phyloP scores from a whole-genome alignment of 2,329 filamentous ascomycete genomes.

The Pseudodiploospora longispora region DNA sequence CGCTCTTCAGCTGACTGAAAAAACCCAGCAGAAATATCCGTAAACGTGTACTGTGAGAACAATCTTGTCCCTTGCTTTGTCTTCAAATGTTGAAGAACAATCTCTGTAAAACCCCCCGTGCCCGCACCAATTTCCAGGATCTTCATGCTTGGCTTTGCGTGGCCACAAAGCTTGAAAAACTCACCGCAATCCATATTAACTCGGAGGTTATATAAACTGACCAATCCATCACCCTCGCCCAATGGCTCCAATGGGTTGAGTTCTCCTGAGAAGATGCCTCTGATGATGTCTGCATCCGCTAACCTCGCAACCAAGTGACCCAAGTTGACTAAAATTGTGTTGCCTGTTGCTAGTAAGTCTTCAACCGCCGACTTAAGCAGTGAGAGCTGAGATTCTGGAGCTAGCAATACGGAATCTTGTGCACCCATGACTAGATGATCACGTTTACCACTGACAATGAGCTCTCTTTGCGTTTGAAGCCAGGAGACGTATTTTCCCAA shows the following conservation, averaged over 20 bases:
- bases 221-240: not conserved
- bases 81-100: slow-evolving; percentile 12
- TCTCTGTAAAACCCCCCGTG: slow-evolving; percentile 22
- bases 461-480: slow-evolving; percentile 1
- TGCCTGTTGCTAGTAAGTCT: not conserved
- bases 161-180: slow-evolving; percentile 3
- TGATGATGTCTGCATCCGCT: not conserved
- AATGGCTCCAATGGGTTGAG: not conserved
- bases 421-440: not conserved
- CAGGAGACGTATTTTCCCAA: slow-evolving; percentile 2
- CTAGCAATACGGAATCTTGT: slow-evolving; percentile 1
- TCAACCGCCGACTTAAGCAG: not conserved
- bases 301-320: not conserved
- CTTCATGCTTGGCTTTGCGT: slow-evolving; percentile 8
- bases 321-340: not conserved
- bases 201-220: not conserved
- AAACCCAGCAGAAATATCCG: slow-evolving; percentile 16
- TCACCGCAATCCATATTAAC: not conserved
- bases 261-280: not conserved
- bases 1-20: slow-evolving; percentile 14
- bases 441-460: not conserved
- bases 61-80: not conserved
- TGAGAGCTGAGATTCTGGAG: not conserved
- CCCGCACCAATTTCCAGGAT: slow-evolving; percentile 29
- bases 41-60: slow-evolving; percentile 16